Percentiles rank a stretch among this genome's conserved stretches.
Evolutionary conservation across 2,329 filamentous ascomycete species (phyloP).

Genomic region (Claviceps sp.): DNA sequence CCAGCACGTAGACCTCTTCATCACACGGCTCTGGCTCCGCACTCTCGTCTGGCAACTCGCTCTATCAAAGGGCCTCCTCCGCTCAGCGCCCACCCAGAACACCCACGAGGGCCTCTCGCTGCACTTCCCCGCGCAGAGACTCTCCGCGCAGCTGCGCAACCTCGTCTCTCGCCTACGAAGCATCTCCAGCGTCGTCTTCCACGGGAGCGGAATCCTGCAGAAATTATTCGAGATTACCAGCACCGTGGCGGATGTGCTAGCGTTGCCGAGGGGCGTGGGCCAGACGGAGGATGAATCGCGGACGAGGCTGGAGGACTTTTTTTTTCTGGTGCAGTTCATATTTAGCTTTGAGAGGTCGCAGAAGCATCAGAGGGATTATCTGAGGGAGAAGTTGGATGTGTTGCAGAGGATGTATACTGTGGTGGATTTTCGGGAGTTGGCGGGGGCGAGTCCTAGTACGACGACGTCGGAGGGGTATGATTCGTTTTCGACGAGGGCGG

Average conservation of each 20-base stretch:
- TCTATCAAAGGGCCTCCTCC: slow-evolving; percentile 24
- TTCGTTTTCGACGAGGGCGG: slow-evolving; percentile 1
- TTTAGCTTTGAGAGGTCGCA: slow-evolving; percentile 35
- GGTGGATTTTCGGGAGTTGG: slow-evolving; percentile 15
- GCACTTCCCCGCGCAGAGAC: slow-evolving; percentile 24
- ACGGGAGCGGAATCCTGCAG: slow-evolving; percentile 42
- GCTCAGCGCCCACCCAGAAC: slow-evolving; percentile 18
- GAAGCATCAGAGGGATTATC: slow-evolving; percentile 27
- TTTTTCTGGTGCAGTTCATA: slow-evolving; percentile 37
- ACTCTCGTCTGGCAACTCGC: slow-evolving; percentile 29
- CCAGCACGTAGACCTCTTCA: slow-evolving; percentile 27
- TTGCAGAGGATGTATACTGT: slow-evolving; percentile 19
- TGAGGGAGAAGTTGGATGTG: slow-evolving; percentile 25
- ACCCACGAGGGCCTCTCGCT: slow-evolving; percentile 25
- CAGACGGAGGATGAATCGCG: slow-evolving; percentile 28
- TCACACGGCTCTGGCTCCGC: slow-evolving; percentile 27
- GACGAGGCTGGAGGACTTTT: slow-evolving; percentile 37
- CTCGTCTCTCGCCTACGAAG: slow-evolving; percentile 22
- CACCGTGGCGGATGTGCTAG: slow-evolving; percentile 44
- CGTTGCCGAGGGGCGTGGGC: slow-evolving; percentile 29
- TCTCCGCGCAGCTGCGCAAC: slow-evolving; percentile 24
- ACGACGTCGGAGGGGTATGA: slow-evolving; percentile 2
- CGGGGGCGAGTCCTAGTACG: slow-evolving; percentile 15
- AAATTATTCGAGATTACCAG: slow-evolving; percentile 48
- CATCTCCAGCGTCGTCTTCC: slow-evolving; percentile 34